Percentiles rank a stretch among this genome's conserved stretches.
Conservation (phyloP, 2,329 filamentous ascomycete genomes). For the Elsinoe ampelina region DNA sequence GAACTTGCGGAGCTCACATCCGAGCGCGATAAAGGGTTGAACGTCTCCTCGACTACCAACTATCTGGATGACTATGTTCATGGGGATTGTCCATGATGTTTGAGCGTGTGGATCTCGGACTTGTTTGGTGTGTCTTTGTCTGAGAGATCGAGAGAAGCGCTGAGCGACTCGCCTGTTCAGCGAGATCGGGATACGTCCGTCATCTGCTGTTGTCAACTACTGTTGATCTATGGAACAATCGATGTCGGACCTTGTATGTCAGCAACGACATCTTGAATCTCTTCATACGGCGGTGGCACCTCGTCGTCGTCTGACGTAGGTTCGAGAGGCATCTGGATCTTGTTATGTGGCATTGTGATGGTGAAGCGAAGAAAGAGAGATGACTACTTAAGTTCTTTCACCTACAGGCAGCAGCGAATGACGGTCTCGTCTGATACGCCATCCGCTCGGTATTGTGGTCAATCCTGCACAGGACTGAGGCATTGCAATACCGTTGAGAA, state of each 20-base stretch:
- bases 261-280: too few species aligned
- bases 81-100: not conserved
- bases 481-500: too few species aligned
- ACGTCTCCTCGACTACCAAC: constrained; percentile 43
- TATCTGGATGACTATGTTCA: constrained; percentile 42
- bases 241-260: too few species aligned
- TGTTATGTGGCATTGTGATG: not conserved
- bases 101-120: not conserved
- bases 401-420: not conserved
- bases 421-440: too few species aligned
- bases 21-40: constrained; percentile 42
- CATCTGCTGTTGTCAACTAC: not conserved
- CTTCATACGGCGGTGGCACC: not conserved
- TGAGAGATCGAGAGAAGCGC: not conserved
- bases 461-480: too few species aligned
- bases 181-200: not conserved
- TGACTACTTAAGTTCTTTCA: not conserved
- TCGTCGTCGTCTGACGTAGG: not conserved
- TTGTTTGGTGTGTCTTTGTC: not conserved
- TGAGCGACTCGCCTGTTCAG: not conserved
- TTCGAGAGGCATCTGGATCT: not conserved
- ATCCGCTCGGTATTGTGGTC: too few species aligned
- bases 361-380: not conserved
- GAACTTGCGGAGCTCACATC: constrained; percentile 40
- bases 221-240: too few species aligned